Base-by-base conservation (phyloP, 495 filamentous ascomycete genomes). In the Neurospora terricola region DNA sequence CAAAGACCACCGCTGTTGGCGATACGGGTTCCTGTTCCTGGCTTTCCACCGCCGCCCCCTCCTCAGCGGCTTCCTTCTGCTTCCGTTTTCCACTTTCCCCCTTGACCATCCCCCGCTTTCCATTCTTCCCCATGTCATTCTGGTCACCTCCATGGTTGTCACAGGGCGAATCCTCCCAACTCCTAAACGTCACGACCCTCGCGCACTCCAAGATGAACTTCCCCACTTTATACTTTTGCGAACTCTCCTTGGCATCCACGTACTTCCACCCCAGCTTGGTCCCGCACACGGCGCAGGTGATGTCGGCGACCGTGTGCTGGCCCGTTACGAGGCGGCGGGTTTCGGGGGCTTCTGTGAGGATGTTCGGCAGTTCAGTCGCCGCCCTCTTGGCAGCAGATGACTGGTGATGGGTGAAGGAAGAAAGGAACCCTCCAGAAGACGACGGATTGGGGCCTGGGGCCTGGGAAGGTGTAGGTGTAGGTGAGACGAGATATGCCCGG, bases 181-280 rank as follows among this genome's bases (percentile, higher is more conserved):
- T 86, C n/a, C 87, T 84, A 68, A 84, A 87, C 6, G 85, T 80
- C 23, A 88, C 88, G 34, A 94, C 90, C 74, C 91, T 86, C 79
- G 90, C 90, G 39, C 91, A 94, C 83, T 98, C 95, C 42, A 98
- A 80, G n/a, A 98, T 97, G 77, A 94, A 97, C 80, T 97, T 97
- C 38, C 95, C 95, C 38, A 98, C 90, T 80, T 98, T 98, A 82
- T 98, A 98, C 71, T 87, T 86, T 80, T 98, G 95, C 45, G 84
- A 85, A 74, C 90, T 85, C 77, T 97, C 92, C 71, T 91, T 90
- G 0, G 95, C 95, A 59, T 89, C 89, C 70, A 97, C 87, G 79
- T 98, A 98, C 81, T 97, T 97, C 95, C 95, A 98, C 11, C 95
- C 95, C 21, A 98, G 79, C 54, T 92, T 88, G 59, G 81, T 88